Base-by-base conservation (phyloP, 73 alveolate species). In the Stentor coeruleus region DNA sequence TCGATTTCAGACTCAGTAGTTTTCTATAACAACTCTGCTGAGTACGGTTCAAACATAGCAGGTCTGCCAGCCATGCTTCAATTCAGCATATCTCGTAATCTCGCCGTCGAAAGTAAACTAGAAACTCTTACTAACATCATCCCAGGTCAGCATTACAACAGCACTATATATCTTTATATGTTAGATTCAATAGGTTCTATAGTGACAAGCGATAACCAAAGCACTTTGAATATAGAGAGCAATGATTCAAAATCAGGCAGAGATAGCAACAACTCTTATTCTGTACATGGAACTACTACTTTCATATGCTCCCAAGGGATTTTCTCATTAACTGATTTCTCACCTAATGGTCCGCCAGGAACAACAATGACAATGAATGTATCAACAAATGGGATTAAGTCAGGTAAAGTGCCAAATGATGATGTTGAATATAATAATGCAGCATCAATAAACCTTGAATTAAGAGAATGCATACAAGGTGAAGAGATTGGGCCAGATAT, bases 1-100 rank as follows among this genome's bases (percentile, higher is more conserved):
- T 30, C 35, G 33, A 26, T 75, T 35, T 1, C 30, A 20, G 6
- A 20, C 14, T 37, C 26, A 1, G n/a, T 38, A 49, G 66, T 49
- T 6, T 31, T 20, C 35, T 35, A 14, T 6, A 74, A 28, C 35
- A 74, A 74, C 75, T 74, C 83, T 6, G 83, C 83, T 28, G 35
- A 15, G 35, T 74, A 74, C 35, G 83, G 83, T 6, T 30, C n/a
- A 14, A 79, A 74, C 35, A 28, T 74, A 3, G 83, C 83, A 14
- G 3, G 15, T 6, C 3, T 74, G 4, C 77, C 83, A 36, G 80
- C 35, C 35, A 11, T 11, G 6, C 20, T 49, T 11, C 31, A 20
- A 1, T 49, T 49, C 20, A 11, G 28, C 6, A 49, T 6, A 11
- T 49, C 66, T 49, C n/a, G 79, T 20, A 20, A 66, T 33, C 39